Base-by-base conservation (phyloP, 2,329 filamentous ascomycete species). In the Talaromyces sp. region DNA sequence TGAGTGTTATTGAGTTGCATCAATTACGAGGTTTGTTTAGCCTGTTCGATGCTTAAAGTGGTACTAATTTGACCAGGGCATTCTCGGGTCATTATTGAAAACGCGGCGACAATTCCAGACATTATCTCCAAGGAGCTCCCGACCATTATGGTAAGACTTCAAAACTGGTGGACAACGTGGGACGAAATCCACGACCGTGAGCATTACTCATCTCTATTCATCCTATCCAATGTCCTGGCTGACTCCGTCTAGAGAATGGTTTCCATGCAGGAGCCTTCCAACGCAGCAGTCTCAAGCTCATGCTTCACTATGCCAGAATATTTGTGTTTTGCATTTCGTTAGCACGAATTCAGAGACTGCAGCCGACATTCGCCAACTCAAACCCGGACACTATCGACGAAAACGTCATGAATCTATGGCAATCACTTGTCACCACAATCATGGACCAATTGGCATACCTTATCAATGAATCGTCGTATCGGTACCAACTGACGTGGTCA, bases 231-330 rank as follows among this genome's bases (percentile, higher is more conserved):
- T 19, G 7, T n/a, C 11, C 60, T 56, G 61, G 19, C 62, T 50
- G 15, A 41, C 31, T 45, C n/a, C 17, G 3, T 52, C 5, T 61
- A 77, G 75, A 76, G 63, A 77, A 77, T 54, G 74, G 73, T 1
- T 77, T 77, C 43, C 75, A 77, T 64, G 73, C 73, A 3, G 73
- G 75, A 7, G 75, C 75, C 1, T 77, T 77, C 54, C 75, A 77
- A 49, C 72, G 75, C 25, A 74, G 73, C 59, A 76, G 74, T 58
- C 67, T 76, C 6, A 76, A 74, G 47, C 60, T 74, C 17, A 75
- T 75, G 73, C 67, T 76, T 17, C 69, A 73, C 15, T 77, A 77
- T 58, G 74, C 73, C 22, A 71, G 72, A 19, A 74, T 77, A 0
- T 77, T 73, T 54, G 74, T 72, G 1, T 65, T 75, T 8, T 77